Evolutionary conservation across 345 rosid species (phyloP).

Genomic region (Ailanthus altissimus): DNA sequence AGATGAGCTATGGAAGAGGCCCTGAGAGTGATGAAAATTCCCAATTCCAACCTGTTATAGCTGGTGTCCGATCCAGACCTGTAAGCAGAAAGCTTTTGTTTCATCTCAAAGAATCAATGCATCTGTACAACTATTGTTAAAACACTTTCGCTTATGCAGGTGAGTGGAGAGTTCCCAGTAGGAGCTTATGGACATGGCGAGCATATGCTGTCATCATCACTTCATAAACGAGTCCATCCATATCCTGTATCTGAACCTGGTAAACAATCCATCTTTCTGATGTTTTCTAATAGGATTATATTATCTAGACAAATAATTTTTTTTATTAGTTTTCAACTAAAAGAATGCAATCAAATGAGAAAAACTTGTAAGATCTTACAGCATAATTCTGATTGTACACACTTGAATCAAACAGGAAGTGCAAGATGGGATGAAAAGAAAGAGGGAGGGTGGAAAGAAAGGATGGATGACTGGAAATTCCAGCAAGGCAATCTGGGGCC

Average conservation of each 20-base stretch:
- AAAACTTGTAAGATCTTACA: neutral
- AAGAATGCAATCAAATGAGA: neutral
- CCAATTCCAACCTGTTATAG: conserved; percentile 64
- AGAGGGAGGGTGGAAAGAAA: conserved; percentile 85
- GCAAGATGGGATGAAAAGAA: conserved; percentile 88
- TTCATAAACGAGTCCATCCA: conserved; percentile 90
- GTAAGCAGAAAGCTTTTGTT: conserved; percentile 37
- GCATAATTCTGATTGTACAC: neutral
- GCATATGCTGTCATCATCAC: conserved; percentile 57
- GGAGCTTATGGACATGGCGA: conserved; percentile 67
- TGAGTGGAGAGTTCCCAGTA: conserved; percentile 87
- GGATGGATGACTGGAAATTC: conserved; percentile 91
- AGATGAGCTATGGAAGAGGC: conserved; percentile 98
- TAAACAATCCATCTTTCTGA: conserved; percentile 26
- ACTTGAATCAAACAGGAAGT: conserved; percentile 45
- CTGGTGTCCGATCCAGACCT: conserved; percentile 71
- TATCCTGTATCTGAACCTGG: conserved; percentile 85
- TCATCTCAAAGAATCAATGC: neutral
- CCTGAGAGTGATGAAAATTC: conserved; percentile 77
- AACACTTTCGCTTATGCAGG: conserved; percentile 41
- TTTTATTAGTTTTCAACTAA: neutral
- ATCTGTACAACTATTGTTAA: neutral
- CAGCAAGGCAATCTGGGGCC: conserved; percentile 86
- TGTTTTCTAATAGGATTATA: neutral
- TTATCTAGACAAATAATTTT: neutral